Evolutionary conservation across 495 filamentous ascomycete genomes (phyloP).

Genomic region (Xylona heveae): DNA sequence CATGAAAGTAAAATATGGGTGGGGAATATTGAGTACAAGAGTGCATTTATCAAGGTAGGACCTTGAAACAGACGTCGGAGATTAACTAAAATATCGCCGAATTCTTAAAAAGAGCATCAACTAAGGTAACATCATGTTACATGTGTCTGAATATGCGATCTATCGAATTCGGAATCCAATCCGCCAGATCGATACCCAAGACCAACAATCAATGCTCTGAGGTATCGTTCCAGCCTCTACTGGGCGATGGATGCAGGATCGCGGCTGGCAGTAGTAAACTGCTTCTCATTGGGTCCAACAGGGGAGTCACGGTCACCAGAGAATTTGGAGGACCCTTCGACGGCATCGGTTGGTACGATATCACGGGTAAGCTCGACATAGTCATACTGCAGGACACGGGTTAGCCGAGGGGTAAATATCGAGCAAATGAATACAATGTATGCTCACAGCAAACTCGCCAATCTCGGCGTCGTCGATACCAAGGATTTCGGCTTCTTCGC

Average conservation of each 20-base stretch:
- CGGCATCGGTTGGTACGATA: slow-evolving; percentile 36
- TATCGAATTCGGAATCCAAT: too few relatives aligned
- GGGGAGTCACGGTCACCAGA: slow-evolving; percentile 5
- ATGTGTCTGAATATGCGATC: too few relatives aligned
- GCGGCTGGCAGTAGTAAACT: neutral
- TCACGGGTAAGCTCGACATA: slow-evolving; percentile 87
- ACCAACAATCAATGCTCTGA: too few relatives aligned
- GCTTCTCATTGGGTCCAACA: slow-evolving; percentile 2
- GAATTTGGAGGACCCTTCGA: slow-evolving; percentile 4
- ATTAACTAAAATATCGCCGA: too few relatives aligned
- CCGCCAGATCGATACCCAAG: too few relatives aligned
- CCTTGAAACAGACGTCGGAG: too few relatives aligned
- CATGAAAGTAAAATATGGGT: too few relatives aligned
- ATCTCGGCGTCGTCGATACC: slow-evolving; percentile 93
- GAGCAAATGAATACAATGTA: neutral
- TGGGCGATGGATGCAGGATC: neutral
- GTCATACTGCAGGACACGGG: slow-evolving; percentile 38
- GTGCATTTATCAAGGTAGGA: too few relatives aligned
- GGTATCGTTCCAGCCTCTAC: too few relatives aligned
- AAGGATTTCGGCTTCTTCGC: slow-evolving; percentile 69
- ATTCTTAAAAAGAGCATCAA: too few relatives aligned
- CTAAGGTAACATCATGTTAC: too few relatives aligned
- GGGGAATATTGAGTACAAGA: too few relatives aligned
- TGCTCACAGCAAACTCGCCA: slow-evolving; percentile 72
- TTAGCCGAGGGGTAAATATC: neutral